These are phyloP conservation scores for Fomitopsis palustris DNA, from an alignment of 1,284 basidiomycete genomes.

Conservation along the genomic window DNA sequence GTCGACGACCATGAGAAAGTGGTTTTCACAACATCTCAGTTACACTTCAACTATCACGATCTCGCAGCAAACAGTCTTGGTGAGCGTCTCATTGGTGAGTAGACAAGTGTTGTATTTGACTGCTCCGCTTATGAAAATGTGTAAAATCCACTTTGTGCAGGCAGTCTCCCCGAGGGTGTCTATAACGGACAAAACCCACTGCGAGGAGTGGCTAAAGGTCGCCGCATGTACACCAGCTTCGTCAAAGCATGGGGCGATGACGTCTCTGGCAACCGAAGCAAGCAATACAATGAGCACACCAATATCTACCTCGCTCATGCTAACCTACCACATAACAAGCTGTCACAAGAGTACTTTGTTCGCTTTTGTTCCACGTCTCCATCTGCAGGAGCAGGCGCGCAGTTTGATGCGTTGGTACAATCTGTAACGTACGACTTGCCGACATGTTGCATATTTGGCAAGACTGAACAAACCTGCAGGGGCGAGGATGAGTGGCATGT, in stretches of 20 bases:
- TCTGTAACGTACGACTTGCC: background rate
- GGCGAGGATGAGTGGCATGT: background rate
- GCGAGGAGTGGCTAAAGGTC: background rate
- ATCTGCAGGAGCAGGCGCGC: slow-evolving; percentile 27
- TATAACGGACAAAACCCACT: background rate
- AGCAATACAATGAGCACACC: slow-evolving; percentile 28
- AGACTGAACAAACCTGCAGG: background rate
- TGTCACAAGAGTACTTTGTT: slow-evolving; percentile 29
- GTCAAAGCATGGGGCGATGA: slow-evolving; percentile 23
- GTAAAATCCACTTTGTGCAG: background rate
- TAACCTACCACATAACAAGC: slow-evolving; percentile 22
- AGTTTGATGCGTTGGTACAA: slow-evolving; percentile 21
- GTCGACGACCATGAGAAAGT: background rate
- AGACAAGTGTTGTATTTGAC: too few relatives aligned
- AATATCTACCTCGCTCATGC: slow-evolving; percentile 28
- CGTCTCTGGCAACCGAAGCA: slow-evolving; percentile 31
- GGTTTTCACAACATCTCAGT: background rate
- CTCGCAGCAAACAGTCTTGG: background rate
- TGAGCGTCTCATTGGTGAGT: background rate
- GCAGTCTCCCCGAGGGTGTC: background rate
- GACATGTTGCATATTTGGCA: background rate
- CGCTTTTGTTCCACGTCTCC: slow-evolving; percentile 27
- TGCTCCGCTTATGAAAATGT: background rate
- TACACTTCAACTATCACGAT: background rate
- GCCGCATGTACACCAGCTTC: background rate